Evolutionary conservation across 2,329 filamentous ascomycete species (phyloP).

Genomic region (Arthrobotrys entomopaga): DNA sequence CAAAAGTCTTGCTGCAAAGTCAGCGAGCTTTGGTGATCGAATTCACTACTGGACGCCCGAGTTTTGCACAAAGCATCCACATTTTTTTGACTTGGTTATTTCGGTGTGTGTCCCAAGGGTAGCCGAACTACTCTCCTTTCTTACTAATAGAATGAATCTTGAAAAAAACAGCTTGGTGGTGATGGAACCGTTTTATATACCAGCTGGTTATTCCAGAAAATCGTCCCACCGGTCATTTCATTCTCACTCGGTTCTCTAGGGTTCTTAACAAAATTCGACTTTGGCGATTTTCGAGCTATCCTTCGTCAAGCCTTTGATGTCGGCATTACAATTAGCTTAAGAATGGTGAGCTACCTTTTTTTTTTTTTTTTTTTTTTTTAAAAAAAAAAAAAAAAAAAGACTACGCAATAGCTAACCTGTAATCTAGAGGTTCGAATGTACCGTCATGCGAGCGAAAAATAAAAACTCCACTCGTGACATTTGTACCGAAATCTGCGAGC

Average conservation of each 20-base stretch:
- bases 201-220: slow-evolving; percentile 94
- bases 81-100: slow-evolving; percentile 92
- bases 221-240: slow-evolving; percentile 91
- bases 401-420: neutral
- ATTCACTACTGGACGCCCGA: slow-evolving; percentile 85
- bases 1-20: slow-evolving; percentile 73
- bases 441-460: slow-evolving; percentile 58
- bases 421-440: slow-evolving; percentile 51
- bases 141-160: neutral
- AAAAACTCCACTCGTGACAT: slow-evolving; percentile 66
- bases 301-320: slow-evolving; percentile 77
- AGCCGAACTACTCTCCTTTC: neutral
- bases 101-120: slow-evolving; percentile 66
- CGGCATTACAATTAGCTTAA: slow-evolving; percentile 86
- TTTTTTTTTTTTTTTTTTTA: neutral
- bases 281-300: slow-evolving; percentile 75
- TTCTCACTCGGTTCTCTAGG: slow-evolving; percentile 92
- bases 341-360: slow-evolving; percentile 65
- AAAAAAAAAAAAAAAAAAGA: too few relatives aligned
- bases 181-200: slow-evolving; percentile 98
- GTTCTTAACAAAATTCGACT: slow-evolving; percentile 97
- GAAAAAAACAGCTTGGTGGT: slow-evolving; percentile 72
- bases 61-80: slow-evolving; percentile 79
- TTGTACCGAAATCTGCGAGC: slow-evolving; percentile 69
- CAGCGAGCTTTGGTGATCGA: slow-evolving; percentile 68